These are phyloP conservation scores for Polytrichum commune DNA, from an alignment of 225 moss, liverwort and hornwort genomes.

Conservation along the genomic window DNA sequence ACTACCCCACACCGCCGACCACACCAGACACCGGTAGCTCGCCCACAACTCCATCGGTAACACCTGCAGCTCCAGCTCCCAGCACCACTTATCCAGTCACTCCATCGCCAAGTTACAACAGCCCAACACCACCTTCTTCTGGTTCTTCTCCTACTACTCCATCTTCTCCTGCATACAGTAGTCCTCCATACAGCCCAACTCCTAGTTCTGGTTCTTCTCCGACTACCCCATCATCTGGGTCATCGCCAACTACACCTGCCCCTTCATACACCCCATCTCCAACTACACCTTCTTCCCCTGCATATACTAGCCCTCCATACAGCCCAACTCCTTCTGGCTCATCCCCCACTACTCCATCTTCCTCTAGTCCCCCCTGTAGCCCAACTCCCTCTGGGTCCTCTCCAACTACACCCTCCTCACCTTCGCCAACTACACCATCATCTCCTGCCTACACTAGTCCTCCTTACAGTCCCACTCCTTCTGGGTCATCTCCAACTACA, in stretches of 20 bases:
- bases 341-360: too few species aligned
- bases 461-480: neutral
- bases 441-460: conserved; percentile 4
- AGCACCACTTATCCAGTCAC: neutral
- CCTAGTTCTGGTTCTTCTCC: neutral
- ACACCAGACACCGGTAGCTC: neutral
- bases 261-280: neutral
- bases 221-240: neutral
- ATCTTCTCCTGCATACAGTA: too few species aligned
- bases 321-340: neutral
- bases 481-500: neutral
- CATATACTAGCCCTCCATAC: too few species aligned
- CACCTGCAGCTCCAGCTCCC: conserved; percentile 6
- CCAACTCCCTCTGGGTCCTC: neutral
- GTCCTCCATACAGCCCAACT: neutral
- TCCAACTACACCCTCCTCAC: neutral
- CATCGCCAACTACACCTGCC: neutral
- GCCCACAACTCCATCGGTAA: neutral
- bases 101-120: neutral
- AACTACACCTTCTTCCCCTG: too few species aligned
- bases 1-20: conserved; percentile 4
- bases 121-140: too few species aligned
- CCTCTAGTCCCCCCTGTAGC: neutral
- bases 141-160: too few species aligned
- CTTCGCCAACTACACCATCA: neutral